These are phyloP conservation scores for Emericellopsis cladophorae DNA, from an alignment of 2,329 filamentous ascomycete genomes.

Conservation along the genomic window DNA sequence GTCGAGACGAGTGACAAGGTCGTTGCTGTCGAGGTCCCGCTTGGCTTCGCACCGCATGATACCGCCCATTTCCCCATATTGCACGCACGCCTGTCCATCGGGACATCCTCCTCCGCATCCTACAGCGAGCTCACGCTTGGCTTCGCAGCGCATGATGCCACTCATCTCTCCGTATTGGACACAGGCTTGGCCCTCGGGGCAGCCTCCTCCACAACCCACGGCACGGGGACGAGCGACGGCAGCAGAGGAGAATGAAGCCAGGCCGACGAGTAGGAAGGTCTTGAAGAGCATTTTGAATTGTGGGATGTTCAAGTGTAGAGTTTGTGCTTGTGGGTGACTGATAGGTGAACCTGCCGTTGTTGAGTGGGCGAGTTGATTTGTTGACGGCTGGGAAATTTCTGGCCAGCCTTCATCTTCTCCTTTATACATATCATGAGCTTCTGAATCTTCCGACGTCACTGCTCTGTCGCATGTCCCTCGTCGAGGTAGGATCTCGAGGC, in stretches of 20 bases:
- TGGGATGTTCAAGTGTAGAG: too few relatives aligned
- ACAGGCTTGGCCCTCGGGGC: background rate
- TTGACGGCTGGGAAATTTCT: too few relatives aligned
- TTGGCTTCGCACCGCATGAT: background rate
- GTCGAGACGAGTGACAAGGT: too few relatives aligned
- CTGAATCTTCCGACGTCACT: too few relatives aligned
- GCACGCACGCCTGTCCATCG: background rate
- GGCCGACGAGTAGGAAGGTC: background rate
- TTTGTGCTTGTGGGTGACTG: too few relatives aligned
- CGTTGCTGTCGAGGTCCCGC: too few relatives aligned
- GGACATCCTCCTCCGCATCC: background rate
- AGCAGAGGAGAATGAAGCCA: background rate
- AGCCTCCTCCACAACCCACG: background rate
- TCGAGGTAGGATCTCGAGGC: too few relatives aligned
- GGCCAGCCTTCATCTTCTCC: too few relatives aligned
- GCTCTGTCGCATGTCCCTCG: too few relatives aligned
- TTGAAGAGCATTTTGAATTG: background rate
- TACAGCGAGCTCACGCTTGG: background rate
- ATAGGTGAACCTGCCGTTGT: too few relatives aligned
- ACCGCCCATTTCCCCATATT: background rate
- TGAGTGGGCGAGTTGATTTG: too few relatives aligned
- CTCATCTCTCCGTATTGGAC: background rate
- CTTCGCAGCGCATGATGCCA: background rate
- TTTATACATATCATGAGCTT: too few relatives aligned
- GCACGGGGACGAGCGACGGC: background rate